Conservation (phyloP, 1,139 yeast genomes). For the Zygoascus sp. region DNA sequence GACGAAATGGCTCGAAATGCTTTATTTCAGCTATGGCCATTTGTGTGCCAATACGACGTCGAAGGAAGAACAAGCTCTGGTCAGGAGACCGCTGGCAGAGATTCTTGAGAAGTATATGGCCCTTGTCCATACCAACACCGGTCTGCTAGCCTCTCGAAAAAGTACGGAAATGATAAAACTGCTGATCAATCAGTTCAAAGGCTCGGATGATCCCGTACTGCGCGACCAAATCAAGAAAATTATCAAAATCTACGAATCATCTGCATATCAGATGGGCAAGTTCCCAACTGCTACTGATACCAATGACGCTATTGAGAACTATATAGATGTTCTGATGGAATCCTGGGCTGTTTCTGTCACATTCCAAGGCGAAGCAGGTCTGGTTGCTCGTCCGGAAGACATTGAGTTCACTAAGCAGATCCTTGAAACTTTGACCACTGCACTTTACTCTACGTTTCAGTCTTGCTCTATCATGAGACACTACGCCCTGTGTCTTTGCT, state of each 20-base stretch:
- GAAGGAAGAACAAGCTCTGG: background rate
- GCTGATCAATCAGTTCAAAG: background rate
- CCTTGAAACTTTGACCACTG: conserved; percentile 32
- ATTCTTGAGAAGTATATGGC: conserved; percentile 2
- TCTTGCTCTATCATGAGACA: conserved; percentile 43
- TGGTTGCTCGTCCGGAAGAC: conserved; percentile 20
- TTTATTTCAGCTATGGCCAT: background rate
- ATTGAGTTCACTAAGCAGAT: conserved; percentile 22
- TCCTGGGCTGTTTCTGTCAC: conserved; percentile 27
- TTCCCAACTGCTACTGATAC: conserved; percentile 45
- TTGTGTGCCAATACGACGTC: background rate
- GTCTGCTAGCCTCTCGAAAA: background rate
- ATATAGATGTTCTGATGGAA: conserved; percentile 34
- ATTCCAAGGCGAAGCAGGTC: conserved; percentile 23
- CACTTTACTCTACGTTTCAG: conserved; percentile 47
- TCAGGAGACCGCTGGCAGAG: background rate
- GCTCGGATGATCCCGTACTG: background rate
- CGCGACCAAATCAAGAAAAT: background rate
- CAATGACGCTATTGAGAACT: conserved; percentile 34
- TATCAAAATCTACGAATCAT: conserved; percentile 7
- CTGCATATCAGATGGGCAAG: conserved; percentile 27
- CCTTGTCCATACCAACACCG: background rate
- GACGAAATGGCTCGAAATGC: background rate
- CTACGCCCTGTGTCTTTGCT: conserved; percentile 32
- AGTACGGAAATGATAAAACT: conserved; percentile 2